Evolutionary conservation across 2,329 filamentous ascomycete genomes (phyloP).

Genomic region (Fusarium euwallaceae): DNA sequence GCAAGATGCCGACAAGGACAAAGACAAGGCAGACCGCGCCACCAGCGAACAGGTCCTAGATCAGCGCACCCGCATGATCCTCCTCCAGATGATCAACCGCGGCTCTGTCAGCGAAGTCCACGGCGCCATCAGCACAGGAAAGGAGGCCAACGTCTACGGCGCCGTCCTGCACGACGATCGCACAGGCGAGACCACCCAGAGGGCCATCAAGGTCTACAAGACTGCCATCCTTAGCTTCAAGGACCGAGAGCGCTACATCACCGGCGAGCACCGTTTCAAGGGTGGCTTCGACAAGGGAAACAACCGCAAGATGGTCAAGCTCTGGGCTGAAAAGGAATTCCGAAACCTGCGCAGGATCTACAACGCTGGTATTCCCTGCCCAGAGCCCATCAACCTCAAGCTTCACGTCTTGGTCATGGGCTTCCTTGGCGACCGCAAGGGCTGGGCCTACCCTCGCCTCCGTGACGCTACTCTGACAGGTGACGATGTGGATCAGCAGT

Average conservation of each 20-base stretch:
- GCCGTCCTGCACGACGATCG: constrained; percentile 75
- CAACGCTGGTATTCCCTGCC: constrained; percentile 87
- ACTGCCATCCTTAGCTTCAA: constrained; percentile 98
- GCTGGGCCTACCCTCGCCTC: constrained; percentile 88
- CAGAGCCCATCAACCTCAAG: constrained; percentile 88
- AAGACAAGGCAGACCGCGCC: constrained; percentile 92
- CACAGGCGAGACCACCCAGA: constrained; percentile 71
- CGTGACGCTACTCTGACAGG: constrained; percentile 84
- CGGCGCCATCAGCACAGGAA: constrained; percentile 94
- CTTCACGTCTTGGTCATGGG: constrained; percentile 97
- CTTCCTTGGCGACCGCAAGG: constrained; percentile 89
- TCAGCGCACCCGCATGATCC: constrained; percentile 92
- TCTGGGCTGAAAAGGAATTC: constrained; percentile 99
- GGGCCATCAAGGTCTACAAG: constrained; percentile 99
- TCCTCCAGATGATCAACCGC: constrained; percentile 95
- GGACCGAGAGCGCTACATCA: constrained; percentile 95
- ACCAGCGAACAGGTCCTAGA: constrained; percentile 96
- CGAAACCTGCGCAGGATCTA: constrained; percentile 90
- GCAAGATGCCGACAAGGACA: constrained; percentile 67
- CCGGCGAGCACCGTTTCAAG: constrained; percentile 92
- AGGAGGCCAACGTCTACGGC: constrained; percentile 98
- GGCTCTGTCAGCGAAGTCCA: constrained; percentile 91
- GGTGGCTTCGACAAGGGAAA: constrained; percentile 93
- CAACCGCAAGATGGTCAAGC: constrained; percentile 96
- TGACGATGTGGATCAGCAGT: constrained; percentile 77